These are phyloP conservation scores for Jasminum sambac DNA, from an alignment of 257 asterid species.

Conservation along the genomic window DNA sequence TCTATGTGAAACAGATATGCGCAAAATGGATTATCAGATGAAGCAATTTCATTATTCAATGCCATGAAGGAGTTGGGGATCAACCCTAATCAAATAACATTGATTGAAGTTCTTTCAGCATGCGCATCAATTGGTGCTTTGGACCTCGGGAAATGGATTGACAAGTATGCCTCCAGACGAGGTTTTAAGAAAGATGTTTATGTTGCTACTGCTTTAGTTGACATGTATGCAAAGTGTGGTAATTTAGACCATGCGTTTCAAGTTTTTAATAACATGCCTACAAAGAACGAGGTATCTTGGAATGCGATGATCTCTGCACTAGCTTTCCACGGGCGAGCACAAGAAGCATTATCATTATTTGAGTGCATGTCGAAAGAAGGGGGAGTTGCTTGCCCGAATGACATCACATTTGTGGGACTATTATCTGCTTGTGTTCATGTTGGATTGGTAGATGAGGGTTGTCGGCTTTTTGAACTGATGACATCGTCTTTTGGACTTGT, in stretches of 20 bases:
- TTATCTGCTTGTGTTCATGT: constrained; percentile 92
- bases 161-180: constrained; percentile 57
- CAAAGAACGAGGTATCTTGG: constrained; percentile 80
- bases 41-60: constrained; percentile 60
- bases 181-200: constrained; percentile 57
- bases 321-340: constrained; percentile 73
- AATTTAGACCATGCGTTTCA: constrained; percentile 56
- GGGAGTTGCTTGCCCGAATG: constrained; percentile 48
- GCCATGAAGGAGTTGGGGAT: constrained; percentile 65
- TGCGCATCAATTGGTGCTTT: constrained; percentile 87
- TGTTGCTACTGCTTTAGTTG: constrained; percentile 77
- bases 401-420: constrained; percentile 70
- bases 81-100: constrained; percentile 69
- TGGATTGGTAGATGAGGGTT: constrained; percentile 82
- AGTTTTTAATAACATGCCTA: constrained; percentile 65
- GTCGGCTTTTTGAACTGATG: constrained; percentile 54
- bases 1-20: constrained; percentile 55
- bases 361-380: constrained; percentile 56
- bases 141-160: constrained; percentile 62
- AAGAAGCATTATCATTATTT: constrained; percentile 63
- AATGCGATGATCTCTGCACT: constrained; percentile 85
- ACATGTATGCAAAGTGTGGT: constrained; percentile 95
- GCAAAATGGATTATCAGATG: constrained; percentile 77
- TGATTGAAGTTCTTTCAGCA: constrained; percentile 75
- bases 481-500: constrained; percentile 55